Percentiles rank a stretch among this genome's conserved stretches.
These are phyloP conservation scores for Nemophila menziesii DNA, from an alignment of 257 asterid species.

Conservation along the genomic window DNA sequence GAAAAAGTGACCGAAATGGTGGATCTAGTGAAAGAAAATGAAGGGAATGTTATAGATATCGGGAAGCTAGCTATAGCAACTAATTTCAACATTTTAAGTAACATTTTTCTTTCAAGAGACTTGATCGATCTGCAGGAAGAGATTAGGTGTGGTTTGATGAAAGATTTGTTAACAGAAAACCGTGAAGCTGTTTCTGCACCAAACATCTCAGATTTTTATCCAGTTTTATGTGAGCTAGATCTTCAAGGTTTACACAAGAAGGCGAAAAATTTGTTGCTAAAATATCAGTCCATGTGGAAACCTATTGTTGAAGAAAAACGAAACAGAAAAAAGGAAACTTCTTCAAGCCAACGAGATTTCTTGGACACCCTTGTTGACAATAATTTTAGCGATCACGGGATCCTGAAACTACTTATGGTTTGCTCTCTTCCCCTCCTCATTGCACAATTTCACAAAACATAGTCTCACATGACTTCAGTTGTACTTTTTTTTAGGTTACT, in stretches of 20 bases:
- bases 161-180: no score
- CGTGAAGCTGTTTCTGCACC: slow-evolving; percentile 18
- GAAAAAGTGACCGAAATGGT: slow-evolving; percentile 34
- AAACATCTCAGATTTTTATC: slow-evolving; percentile 8
- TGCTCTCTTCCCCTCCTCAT: no score
- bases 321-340: no score
- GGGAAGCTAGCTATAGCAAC: slow-evolving; percentile 15
- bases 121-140: slow-evolving; percentile 16
- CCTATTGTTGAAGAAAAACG: slow-evolving; percentile 6
- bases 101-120: slow-evolving; percentile 7
- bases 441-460: no score
- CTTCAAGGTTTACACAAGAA: slow-evolving; percentile 2
- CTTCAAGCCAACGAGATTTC: slow-evolving; percentile 4
- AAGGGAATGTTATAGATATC: slow-evolving; percentile 1
- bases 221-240: slow-evolving; percentile 1
- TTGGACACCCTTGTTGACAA: slow-evolving; percentile 9
- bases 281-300: background rate
- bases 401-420: no score
- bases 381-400: background rate
- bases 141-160: background rate
- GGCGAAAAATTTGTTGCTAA: slow-evolving; percentile 5
- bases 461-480: no score
- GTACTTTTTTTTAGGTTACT: no score
- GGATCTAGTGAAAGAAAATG: slow-evolving; percentile 37
- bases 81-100: slow-evolving; percentile 14